Base-by-base conservation (phyloP, 2,329 filamentous ascomycete species). In the Exophiala xenobiotica region DNA sequence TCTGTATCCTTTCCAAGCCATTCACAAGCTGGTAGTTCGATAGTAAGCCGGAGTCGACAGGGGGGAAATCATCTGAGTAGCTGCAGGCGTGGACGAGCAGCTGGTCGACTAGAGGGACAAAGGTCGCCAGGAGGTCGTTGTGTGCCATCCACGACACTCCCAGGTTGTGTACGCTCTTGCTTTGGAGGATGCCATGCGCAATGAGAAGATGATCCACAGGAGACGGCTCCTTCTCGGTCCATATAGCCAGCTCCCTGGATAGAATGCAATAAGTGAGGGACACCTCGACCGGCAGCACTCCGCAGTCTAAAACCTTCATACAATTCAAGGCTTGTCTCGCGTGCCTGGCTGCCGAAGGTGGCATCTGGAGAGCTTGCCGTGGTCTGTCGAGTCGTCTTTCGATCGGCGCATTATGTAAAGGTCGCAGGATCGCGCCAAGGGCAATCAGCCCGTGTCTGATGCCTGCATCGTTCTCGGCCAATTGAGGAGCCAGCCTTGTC, bases 11-110 rank as follows among this genome's bases (percentile, higher is more conserved):
- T 20, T 42, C 20, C 7, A 42, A 20, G 2, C 39, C 39, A 14
- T 20, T 42, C 18, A 24, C 39, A 3, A 42, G 22, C 22, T 42
- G 39, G 14, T 42, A 42, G 39, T 42, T 42, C 7, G 39, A 42
- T 14, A 42, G 22, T 3, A 42, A 24, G 8, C 39, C 39, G 24
- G 39, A 42, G 14, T 20, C 14, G 19, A 42, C 19, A n/a, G 39
- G 22, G 4, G 39, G 39, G 16, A 42, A 42, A 12, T 42, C 24
- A 24, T 42, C 39, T 3, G 20, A 3, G 14, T 4, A 26, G 14
- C 19, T 42, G 9, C 19, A 22, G 8, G 39, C 20, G 24, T 42
- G 19, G 22, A 24, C 39, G 39, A 42, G 20, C 8, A 42, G 16
- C 14, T 42, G 19, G 16, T 42, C 39, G 16, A 42, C n/a, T 20